These are phyloP conservation scores for Pichia thaimueangensis DNA, from an alignment of 805 yeast species.

Conservation along the genomic window DNA sequence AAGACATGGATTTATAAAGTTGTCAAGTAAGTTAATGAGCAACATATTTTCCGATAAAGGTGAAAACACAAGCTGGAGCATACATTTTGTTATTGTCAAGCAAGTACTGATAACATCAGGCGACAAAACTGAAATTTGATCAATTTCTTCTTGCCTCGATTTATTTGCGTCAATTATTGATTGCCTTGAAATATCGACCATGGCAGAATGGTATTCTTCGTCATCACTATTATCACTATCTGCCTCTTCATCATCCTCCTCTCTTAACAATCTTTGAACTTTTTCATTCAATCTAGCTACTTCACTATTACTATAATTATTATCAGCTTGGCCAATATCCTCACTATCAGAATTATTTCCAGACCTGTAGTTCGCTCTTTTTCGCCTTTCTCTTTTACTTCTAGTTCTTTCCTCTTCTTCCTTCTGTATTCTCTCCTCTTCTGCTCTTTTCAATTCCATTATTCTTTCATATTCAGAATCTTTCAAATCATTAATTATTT, in stretches of 20 bases:
- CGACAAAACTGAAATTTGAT: conserved; percentile 36
- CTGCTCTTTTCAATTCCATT: conserved; percentile 1
- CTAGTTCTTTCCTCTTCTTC: not conserved
- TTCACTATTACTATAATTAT: too few relatives aligned
- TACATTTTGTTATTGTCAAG: conserved; percentile 58
- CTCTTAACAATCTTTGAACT: conserved; percentile 1
- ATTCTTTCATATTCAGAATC: conserved; percentile 47
- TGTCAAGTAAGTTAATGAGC: conserved; percentile 61
- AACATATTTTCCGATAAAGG: conserved; percentile 61
- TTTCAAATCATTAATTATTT: conserved; percentile 76
- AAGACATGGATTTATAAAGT: conserved; percentile 76
- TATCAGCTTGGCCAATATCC: too few relatives aligned
- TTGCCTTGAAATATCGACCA: conserved; percentile 28
- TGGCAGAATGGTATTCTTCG: conserved; percentile 24
- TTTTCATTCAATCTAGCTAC: conserved; percentile 1
- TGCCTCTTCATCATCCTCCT: conserved; percentile 3
- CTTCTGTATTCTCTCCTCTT: not conserved
- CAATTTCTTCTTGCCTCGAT: conserved; percentile 28
- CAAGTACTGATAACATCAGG: conserved; percentile 53
- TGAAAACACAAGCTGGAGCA: conserved; percentile 60
- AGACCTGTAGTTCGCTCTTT: not conserved
- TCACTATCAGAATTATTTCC: conserved; percentile 4
- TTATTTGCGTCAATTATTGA: conserved; percentile 27
- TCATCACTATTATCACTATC: conserved; percentile 14
- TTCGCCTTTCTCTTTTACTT: not conserved